phyloP scores from a whole-genome alignment of 2,329 filamentous ascomycete genomes.

The Furcasterigmium furcatum region DNA sequence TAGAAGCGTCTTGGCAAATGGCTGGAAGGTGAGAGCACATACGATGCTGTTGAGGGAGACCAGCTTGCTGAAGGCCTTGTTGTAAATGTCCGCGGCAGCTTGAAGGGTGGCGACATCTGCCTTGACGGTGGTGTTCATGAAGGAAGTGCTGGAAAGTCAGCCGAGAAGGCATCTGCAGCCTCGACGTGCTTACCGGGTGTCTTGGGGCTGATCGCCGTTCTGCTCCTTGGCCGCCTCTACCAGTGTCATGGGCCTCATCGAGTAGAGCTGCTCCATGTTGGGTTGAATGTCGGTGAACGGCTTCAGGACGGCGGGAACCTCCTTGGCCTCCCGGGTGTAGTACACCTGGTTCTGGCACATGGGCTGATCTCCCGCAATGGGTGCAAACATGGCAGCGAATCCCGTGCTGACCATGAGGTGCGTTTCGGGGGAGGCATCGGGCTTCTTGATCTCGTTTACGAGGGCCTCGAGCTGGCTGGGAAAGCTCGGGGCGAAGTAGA shows the following conservation, averaged over 20 bases:
- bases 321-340: too few species aligned
- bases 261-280: too few species aligned
- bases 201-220: too few species aligned
- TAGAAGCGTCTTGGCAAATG: too few species aligned
- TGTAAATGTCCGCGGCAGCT: slow-evolving; percentile 6
- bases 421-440: neutral
- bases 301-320: too few species aligned
- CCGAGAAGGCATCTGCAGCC: too few species aligned
- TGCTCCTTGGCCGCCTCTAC: too few species aligned
- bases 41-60: slow-evolving; percentile 4
- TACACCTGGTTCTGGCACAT: too few species aligned
- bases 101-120: slow-evolving; percentile 3
- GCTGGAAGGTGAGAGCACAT: too few species aligned
- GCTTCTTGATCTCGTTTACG: neutral
- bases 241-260: too few species aligned
- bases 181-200: too few species aligned
- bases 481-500: neutral
- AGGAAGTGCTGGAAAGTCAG: neutral
- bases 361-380: slow-evolving; percentile 4
- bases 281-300: too few species aligned
- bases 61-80: slow-evolving; percentile 8
- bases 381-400: slow-evolving; percentile 2
- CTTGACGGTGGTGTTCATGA: slow-evolving; percentile 7
- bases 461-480: neutral
- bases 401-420: neutral